Evolutionary conservation across 1,284 basidiomycete species (phyloP), one percentile per base, ranked within the genome.

Genomic region (Somion occarium): DNA sequence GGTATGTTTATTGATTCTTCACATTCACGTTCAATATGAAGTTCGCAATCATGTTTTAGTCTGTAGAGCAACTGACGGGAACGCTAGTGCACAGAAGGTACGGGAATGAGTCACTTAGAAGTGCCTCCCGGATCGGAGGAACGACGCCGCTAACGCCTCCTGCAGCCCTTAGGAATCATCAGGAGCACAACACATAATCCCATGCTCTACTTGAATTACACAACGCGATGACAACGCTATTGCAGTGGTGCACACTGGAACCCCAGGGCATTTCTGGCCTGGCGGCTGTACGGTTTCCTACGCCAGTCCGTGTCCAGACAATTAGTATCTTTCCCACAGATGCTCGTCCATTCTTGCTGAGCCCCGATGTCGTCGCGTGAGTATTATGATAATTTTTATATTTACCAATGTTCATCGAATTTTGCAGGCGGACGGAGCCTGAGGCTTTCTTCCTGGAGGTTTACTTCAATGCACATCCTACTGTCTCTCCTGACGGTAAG

Each of bases 361-460:
- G 72, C 48, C 78, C 78, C 0, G 77, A 82, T 13, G 69, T 83
- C 48, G 64, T 83, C 57, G 82, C 85, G 88, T 88, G 61, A 55
- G 83, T 75, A 13, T 48, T 38, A 13, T 41, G 9, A 22, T 7
- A 19, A 43, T 39, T 15, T 15, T 18, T 39, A 4, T 15, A 30
- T 7, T 13, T n/a, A 7, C 15, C 23, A 38, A 9, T 38, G 59
- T 46, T 50, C 22, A 34, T 27, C 52, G 47, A 46, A 42, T 3
- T 20, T 25, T 27, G 1, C 59, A 89, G 88, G 50, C 69, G 72
- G 53, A 91, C 88, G 25, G 76, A 83, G 56, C 88, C 88, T 1
- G 73, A 80, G 5, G 74, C 83, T 0, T 89, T 91, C 67, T 82
- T 81, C 60, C 71, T 88, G 15, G 78, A 89, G 51, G 69, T 90